These are phyloP conservation scores for Plectosphaerella sp. DNA, from an alignment of 2,329 filamentous ascomycete genomes.

Conservation along the genomic window DNA sequence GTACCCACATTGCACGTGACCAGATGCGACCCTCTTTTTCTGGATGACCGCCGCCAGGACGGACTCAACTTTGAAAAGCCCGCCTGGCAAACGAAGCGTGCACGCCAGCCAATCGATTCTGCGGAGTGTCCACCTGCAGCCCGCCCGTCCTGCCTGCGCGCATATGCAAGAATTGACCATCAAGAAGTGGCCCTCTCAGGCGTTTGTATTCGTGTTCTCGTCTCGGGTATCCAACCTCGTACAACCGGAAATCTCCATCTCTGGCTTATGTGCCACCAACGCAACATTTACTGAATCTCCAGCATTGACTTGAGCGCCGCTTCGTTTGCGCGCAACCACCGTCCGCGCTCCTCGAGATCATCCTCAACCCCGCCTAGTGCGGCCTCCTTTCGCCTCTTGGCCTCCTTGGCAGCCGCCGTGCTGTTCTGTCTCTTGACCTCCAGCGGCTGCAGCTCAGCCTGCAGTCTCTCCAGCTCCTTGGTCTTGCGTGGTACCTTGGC, in stretches of 20 bases:
- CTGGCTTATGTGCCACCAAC: neutral
- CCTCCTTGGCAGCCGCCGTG: conserved; percentile 65
- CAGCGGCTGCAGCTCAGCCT: conserved; percentile 63
- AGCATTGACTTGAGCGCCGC: conserved; percentile 57
- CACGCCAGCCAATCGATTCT: too few relatives aligned
- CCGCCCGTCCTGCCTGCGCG: neutral
- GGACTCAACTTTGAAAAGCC: too few relatives aligned
- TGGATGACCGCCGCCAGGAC: too few relatives aligned
- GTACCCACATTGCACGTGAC: too few relatives aligned
- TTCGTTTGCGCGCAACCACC: conserved; percentile 73
- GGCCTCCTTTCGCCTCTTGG: conserved; percentile 62
- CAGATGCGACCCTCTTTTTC: too few relatives aligned
- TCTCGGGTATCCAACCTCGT: neutral
- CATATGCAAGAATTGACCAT: neutral
- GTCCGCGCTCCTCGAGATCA: conserved; percentile 69
- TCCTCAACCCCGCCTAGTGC: conserved; percentile 63
- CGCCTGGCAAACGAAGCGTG: too few relatives aligned
- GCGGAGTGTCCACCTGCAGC: neutral
- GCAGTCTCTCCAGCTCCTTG: conserved; percentile 62
- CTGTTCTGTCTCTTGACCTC: conserved; percentile 64
- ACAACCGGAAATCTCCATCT: neutral
- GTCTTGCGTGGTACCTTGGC: conserved; percentile 60
- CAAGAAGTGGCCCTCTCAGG: neutral
- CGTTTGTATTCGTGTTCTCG: neutral
- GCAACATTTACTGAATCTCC: conserved; percentile 38